Evolutionary conservation across 2,329 filamentous ascomycete species (phyloP).

Genomic region (Lachnellula cervina): DNA sequence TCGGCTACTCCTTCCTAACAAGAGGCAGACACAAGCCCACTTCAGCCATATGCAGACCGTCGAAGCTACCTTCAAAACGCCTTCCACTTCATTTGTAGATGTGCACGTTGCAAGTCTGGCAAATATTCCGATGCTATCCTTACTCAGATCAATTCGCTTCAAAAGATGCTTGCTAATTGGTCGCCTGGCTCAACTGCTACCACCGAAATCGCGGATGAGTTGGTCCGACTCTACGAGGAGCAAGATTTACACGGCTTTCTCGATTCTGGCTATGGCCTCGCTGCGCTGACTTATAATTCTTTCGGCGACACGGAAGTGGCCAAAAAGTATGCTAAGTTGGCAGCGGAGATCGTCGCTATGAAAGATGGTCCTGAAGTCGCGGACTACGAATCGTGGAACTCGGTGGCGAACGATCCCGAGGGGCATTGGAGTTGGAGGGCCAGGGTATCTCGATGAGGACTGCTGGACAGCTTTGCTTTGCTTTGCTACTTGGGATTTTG

Average conservation of each 20-base stretch:
- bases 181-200: conserved; percentile 7
- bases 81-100: conserved; percentile 39
- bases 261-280: conserved; percentile 36
- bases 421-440: conserved; percentile 20
- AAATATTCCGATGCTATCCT: conserved; percentile 31
- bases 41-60: conserved; percentile 30
- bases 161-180: conserved; percentile 14
- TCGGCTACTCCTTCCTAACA: background rate
- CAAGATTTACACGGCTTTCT: conserved; percentile 37
- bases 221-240: conserved; percentile 33
- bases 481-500: too few relatives aligned
- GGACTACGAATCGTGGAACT: conserved; percentile 32
- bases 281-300: conserved; percentile 37
- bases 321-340: conserved; percentile 31
- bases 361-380: conserved; percentile 34
- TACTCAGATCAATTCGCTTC: conserved; percentile 28
- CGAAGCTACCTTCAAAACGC: conserved; percentile 30
- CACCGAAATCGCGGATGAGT: conserved; percentile 28
- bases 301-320: conserved; percentile 30
- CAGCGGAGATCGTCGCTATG: conserved; percentile 32
- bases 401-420: conserved; percentile 29
- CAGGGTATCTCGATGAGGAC: too few relatives aligned
- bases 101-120: conserved; percentile 32
- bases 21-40: conserved; percentile 31
- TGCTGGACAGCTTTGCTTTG: too few relatives aligned